A percentile compares a stretch with the other conserved stretches of the same genome.
Evolutionary conservation across 1,139 yeast genomes (phyloP).

Genomic region (Hansenula anomala): DNA sequence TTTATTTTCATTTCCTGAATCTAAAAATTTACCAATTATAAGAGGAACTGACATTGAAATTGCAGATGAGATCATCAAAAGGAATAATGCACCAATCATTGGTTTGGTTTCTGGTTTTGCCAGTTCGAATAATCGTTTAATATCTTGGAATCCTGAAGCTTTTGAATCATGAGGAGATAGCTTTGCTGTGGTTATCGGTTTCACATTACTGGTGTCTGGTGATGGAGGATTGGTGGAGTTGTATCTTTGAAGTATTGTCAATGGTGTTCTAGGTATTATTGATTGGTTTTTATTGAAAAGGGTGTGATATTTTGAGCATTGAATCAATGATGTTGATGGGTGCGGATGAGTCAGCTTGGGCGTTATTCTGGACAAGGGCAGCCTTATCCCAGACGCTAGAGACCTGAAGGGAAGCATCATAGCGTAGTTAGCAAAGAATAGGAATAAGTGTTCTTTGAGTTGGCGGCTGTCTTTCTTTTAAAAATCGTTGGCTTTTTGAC

Average conservation of each 20-base stretch:
- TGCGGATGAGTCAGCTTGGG: too few relatives aligned
- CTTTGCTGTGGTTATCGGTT: too few relatives aligned
- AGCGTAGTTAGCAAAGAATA: too few relatives aligned
- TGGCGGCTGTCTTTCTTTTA: too few relatives aligned
- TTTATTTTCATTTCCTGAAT: constrained; percentile 34
- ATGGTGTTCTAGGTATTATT: too few relatives aligned
- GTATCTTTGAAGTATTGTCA: too few relatives aligned
- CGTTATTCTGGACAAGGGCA: not conserved
- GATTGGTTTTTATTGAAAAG: not conserved
- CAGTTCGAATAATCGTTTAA: constrained; percentile 44
- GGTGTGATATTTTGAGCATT: not conserved
- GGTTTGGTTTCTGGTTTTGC: constrained; percentile 49
- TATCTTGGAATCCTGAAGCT: constrained; percentile 29
- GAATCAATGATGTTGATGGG: not conserved
- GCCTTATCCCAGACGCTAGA: too few relatives aligned
- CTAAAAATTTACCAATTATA: constrained; percentile 74
- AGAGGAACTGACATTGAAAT: constrained; percentile 77
- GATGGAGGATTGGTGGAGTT: too few relatives aligned
- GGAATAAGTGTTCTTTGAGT: too few relatives aligned
- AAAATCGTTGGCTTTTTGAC: too few relatives aligned
- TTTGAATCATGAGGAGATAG: constrained; percentile 27
- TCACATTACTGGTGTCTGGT: too few relatives aligned
- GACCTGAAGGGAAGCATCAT: too few relatives aligned
- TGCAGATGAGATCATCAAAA: constrained; percentile 56
- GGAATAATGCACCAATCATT: constrained; percentile 52